These are phyloP conservation scores for Gossypium lobatum DNA, from an alignment of 441 rosid genomes.

Conservation along the genomic window DNA sequence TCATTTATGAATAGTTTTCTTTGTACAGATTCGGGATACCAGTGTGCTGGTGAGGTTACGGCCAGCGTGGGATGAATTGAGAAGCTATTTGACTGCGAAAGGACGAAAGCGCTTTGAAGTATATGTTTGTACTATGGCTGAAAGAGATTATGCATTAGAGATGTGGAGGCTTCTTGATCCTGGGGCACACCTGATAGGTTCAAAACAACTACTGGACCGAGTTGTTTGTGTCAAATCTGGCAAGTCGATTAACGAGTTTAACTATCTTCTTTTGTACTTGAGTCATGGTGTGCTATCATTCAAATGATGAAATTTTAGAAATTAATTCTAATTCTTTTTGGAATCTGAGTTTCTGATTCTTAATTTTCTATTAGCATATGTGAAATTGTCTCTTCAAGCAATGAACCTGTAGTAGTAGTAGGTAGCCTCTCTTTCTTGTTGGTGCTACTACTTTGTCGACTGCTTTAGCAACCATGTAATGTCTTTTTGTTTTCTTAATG, in stretches of 20 bases:
- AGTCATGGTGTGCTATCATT: constrained; percentile 7
- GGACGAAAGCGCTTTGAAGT: constrained; percentile 91
- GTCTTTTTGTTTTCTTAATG: constrained; percentile 13
- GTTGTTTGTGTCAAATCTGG: constrained; percentile 95
- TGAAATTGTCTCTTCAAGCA: not conserved
- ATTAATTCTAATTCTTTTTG: not conserved
- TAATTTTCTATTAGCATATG: not conserved
- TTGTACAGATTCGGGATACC: constrained; percentile 77
- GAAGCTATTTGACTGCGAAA: constrained; percentile 83
- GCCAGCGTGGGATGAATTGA: constrained; percentile 93
- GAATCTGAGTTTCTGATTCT: not conserved
- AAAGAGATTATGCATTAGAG: constrained; percentile 93
- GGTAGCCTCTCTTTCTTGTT: not conserved
- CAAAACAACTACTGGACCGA: constrained; percentile 70
- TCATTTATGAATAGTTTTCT: constrained; percentile 18
- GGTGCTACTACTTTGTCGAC: not conserved
- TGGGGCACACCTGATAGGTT: constrained; percentile 65
- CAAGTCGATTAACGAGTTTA: constrained; percentile 22
- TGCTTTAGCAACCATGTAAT: constrained; percentile 1
- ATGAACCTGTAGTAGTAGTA: not conserved
- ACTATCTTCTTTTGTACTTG: constrained; percentile 4
- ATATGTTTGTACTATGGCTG: constrained; percentile 98
- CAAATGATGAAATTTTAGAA: not conserved
- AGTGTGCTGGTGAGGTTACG: constrained; percentile 96
- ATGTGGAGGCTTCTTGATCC: constrained; percentile 99